phyloP scores from a whole-genome alignment of 2,329 filamentous ascomycete genomes.

The Lachnellula occidentalis region DNA sequence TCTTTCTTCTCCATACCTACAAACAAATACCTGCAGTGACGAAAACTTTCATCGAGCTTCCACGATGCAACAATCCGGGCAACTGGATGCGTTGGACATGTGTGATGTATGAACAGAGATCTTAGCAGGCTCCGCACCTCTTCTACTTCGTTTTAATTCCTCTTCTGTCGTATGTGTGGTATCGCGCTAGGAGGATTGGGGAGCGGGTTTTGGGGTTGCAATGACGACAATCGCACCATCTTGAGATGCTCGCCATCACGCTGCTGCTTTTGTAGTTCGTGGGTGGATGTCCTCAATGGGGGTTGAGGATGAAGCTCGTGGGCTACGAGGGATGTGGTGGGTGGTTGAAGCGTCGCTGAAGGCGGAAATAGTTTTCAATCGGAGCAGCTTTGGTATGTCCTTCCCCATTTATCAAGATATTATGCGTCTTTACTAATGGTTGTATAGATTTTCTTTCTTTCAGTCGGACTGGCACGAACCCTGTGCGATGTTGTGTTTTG shows the following conservation, averaged over 20 bases:
- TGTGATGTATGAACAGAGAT: constrained; percentile 34
- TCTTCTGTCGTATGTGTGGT: constrained; percentile 5
- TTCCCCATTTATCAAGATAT: not conserved
- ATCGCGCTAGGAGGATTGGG: constrained; percentile 4
- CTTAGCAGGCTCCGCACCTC: constrained; percentile 27
- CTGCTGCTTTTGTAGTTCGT: constrained; percentile 9
- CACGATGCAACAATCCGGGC: constrained; percentile 25
- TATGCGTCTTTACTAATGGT: constrained; percentile 6
- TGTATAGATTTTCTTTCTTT: constrained; percentile 10
- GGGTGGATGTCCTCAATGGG: constrained; percentile 13
- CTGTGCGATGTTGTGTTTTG: constrained; percentile 8
- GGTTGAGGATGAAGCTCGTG: constrained; percentile 13
- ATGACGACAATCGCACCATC: constrained; percentile 28
- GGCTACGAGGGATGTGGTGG: constrained; percentile 10
- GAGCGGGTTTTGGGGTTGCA: constrained; percentile 11
- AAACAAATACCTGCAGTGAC: constrained; percentile 30
- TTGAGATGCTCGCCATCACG: constrained; percentile 22
- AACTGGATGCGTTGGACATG: constrained; percentile 25
- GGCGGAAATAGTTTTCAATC: constrained; percentile 35
- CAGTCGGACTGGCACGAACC: constrained; percentile 4
- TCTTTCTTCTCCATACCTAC: constrained; percentile 7
- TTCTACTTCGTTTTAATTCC: constrained; percentile 3
- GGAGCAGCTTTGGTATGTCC: constrained; percentile 28
- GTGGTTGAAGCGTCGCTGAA: constrained; percentile 21
- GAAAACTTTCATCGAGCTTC: constrained; percentile 30